Evolutionary conservation across 2,329 filamentous ascomycete species (phyloP).

Genomic region (Diaporthe batatas): DNA sequence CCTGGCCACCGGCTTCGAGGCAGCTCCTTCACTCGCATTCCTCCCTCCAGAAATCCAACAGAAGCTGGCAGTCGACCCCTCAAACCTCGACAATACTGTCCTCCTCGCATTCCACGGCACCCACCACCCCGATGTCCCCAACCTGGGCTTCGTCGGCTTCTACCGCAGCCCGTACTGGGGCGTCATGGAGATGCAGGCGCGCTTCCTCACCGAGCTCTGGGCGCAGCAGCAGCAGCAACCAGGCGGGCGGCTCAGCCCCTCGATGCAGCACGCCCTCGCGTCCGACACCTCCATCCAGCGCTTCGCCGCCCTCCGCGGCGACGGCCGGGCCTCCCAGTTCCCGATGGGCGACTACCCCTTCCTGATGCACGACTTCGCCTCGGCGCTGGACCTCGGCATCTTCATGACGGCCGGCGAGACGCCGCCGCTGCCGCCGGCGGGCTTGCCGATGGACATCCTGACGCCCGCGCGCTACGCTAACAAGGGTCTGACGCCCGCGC

Average conservation of each 20-base stretch:
- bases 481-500: slow-evolving; percentile 56
- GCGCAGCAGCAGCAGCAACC: slow-evolving; percentile 48
- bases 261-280: slow-evolving; percentile 56
- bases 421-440: slow-evolving; percentile 57
- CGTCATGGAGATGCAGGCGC: slow-evolving; percentile 88
- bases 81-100: slow-evolving; percentile 69
- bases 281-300: slow-evolving; percentile 60
- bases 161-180: slow-evolving; percentile 90
- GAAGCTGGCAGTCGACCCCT: slow-evolving; percentile 68
- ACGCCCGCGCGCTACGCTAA: slow-evolving; percentile 68
- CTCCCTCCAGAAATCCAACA: slow-evolving; percentile 69
- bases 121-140: slow-evolving; percentile 70
- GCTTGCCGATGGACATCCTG: slow-evolving; percentile 64
- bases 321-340: slow-evolving; percentile 74
- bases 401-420: slow-evolving; percentile 51
- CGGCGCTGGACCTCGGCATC: slow-evolving; percentile 67
- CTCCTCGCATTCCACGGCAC: slow-evolving; percentile 78
- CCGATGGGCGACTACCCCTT: slow-evolving; percentile 87
- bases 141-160: slow-evolving; percentile 84
- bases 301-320: slow-evolving; percentile 64
- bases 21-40: slow-evolving; percentile 73
- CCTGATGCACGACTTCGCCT: slow-evolving; percentile 78
- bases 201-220: slow-evolving; percentile 75
- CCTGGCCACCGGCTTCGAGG: slow-evolving; percentile 81
- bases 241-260: slow-evolving; percentile 45